These are phyloP conservation scores for Microascus cirrosus DNA, from an alignment of 2,329 filamentous ascomycete species.

Conservation along the genomic window DNA sequence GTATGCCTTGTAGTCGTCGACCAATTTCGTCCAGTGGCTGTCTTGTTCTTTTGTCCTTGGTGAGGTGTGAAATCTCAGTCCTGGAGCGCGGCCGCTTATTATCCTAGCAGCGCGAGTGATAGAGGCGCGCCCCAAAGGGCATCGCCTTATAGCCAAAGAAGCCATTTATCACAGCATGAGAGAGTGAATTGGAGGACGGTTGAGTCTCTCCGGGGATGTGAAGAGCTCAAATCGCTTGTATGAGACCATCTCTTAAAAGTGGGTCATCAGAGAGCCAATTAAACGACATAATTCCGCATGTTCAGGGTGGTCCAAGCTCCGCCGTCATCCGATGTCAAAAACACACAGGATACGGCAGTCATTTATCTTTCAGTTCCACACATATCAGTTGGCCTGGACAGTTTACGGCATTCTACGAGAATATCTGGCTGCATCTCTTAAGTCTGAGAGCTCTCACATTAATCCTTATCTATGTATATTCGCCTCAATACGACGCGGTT, in stretches of 20 bases:
- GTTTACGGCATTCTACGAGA: too few relatives aligned
- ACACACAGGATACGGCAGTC: neutral
- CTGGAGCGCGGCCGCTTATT: neutral
- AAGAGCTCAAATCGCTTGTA: neutral
- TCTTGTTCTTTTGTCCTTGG: neutral
- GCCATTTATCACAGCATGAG: neutral
- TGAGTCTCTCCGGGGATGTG: neutral
- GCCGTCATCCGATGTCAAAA: neutral
- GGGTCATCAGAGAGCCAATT: neutral
- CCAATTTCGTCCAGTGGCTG: neutral
- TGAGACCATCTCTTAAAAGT: neutral
- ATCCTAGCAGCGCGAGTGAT: neutral
- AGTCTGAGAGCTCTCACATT: too few relatives aligned
- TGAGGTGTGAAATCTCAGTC: slow-evolving; percentile 3
- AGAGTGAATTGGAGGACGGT: neutral
- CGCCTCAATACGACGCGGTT: too few relatives aligned
- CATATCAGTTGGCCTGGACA: neutral
- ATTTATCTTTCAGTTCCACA: too few relatives aligned
- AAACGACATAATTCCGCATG: neutral
- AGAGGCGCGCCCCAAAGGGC: neutral
- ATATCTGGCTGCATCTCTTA: too few relatives aligned
- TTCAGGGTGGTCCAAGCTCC: neutral
- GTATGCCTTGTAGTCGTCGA: slow-evolving; percentile 5
- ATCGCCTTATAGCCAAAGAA: neutral
- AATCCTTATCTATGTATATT: too few relatives aligned